Evolutionary conservation across 805 yeast species (phyloP).

Genomic region (Scheffersomyces ergatensis): DNA sequence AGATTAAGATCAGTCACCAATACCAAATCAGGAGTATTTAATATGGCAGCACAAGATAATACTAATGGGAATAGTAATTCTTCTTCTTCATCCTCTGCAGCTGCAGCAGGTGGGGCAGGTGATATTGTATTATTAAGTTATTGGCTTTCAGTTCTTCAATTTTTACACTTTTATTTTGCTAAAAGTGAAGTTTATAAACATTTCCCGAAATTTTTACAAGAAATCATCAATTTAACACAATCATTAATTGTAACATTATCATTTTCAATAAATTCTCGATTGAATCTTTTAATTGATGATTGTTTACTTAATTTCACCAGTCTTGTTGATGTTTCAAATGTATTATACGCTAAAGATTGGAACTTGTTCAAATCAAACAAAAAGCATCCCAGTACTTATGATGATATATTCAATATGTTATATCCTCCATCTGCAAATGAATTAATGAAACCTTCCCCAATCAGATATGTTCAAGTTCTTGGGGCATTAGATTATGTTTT

Average conservation of each 20-base stretch:
- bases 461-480: constrained; percentile 77
- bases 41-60: constrained; percentile 29
- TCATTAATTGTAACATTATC: constrained; percentile 64
- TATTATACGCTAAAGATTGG: constrained; percentile 72
- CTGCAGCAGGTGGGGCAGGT: constrained; percentile 36
- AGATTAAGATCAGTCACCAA: constrained; percentile 59
- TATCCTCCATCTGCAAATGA: constrained; percentile 83
- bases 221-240: constrained; percentile 57
- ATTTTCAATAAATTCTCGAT: constrained; percentile 60
- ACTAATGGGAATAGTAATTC: constrained; percentile 19
- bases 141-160: constrained; percentile 82
- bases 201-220: constrained; percentile 62
- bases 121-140: constrained; percentile 75
- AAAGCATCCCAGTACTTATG: constrained; percentile 51
- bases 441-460: constrained; percentile 86
- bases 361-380: constrained; percentile 47
- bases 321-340: constrained; percentile 77
- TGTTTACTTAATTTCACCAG: constrained; percentile 74
- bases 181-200: constrained; percentile 57
- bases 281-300: constrained; percentile 56
- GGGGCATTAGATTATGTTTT: constrained; percentile 87
- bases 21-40: constrained; percentile 58
- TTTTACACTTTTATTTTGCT: constrained; percentile 71
- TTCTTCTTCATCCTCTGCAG: background rate
- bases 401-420: constrained; percentile 70